These are phyloP conservation scores for Gossypium schwendimanii DNA, from an alignment of 441 rosid genomes.

Conservation along the genomic window DNA sequence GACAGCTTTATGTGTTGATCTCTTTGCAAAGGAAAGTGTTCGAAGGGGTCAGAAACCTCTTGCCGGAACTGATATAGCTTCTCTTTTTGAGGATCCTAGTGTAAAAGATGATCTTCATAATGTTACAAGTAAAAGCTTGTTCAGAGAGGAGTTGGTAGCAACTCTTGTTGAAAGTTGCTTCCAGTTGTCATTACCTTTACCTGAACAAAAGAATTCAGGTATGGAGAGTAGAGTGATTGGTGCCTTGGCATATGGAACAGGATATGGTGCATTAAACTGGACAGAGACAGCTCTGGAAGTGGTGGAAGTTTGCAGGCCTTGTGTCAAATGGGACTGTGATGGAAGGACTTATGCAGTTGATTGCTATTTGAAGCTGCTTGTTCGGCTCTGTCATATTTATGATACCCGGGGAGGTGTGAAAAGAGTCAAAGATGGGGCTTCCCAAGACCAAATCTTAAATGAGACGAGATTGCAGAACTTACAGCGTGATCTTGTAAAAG, in stretches of 20 bases:
- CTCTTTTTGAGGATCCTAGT: conserved; percentile 91
- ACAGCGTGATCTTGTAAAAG: conserved; percentile 87
- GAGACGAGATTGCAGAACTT: conserved; percentile 94
- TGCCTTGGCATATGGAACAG: conserved; percentile 98
- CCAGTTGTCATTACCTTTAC: conserved; percentile 91
- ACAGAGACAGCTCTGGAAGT: conserved; percentile 97
- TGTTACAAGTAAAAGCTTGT: conserved; percentile 71
- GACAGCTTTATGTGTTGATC: conserved; percentile 97
- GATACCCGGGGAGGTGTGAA: conserved; percentile 98
- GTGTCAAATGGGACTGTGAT: conserved; percentile 98
- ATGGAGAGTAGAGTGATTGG: conserved; percentile 99
- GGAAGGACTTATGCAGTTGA: conserved; percentile 94
- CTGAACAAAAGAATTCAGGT: conserved; percentile 83
- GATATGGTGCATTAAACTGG: conserved; percentile 98
- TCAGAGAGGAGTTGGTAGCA: conserved; percentile 95
- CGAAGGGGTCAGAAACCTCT: conserved; percentile 98
- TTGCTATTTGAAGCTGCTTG: conserved; percentile 93
- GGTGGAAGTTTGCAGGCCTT: conserved; percentile 96
- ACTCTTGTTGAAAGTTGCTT: conserved; percentile 98
- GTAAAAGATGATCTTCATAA: conserved; percentile 85
- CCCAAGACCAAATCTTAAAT: conserved; percentile 91
- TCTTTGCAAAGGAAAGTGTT: conserved; percentile 92
- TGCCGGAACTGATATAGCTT: conserved; percentile 91
- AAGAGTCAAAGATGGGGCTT: conserved; percentile 96
- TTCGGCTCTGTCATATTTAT: conserved; percentile 89